Evolutionary conservation across 345 rosid genomes (phyloP), one percentile per base, ranked within the genome.

Genomic region (Lepidium didymum): DNA sequence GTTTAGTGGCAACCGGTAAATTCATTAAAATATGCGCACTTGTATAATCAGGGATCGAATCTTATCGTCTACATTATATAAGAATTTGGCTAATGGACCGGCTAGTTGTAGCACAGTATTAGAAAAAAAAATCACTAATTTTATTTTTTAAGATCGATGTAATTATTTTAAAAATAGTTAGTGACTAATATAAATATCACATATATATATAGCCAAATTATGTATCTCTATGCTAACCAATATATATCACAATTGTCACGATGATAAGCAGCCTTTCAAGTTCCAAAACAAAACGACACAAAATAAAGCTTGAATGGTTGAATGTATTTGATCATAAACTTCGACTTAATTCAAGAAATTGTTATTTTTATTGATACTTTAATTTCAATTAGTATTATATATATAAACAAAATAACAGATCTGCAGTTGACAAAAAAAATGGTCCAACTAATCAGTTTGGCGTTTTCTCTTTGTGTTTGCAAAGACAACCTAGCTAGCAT

Each of bases 381-480:
- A 51, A 16, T 49, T 52, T 60, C 43, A 12, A 9, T 41, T 49
- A 69, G 14, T 27, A 38, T 38, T 23, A 8, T 42, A 54, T 14
- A 7, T 44, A 54, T 35, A 18, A 38, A 18, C 52, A 74, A 53
- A 43, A 43, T 19, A 62, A 61, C 49, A 67, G 55, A 66, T 53
- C 54, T 57, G 64, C 64, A 62, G 69, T 75, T 75, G 78, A 75
- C 78, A 62, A 60, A 52, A 60, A 49, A 23, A 60, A 37, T 59
- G 59, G 53, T 61, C 52, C 78, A 61, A 62, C 74, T 19, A 63
- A 75, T 64, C 74, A 46, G 11, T 68, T 75, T 75, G 78, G 74
- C 78, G 52, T 75, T 75, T 68, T 68, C 65, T 54, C 56, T 62
- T 75, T 68, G 78, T 75, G 55, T 8, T 61, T 54, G 40, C 31